Evolutionary conservation across 306 rosid species (phyloP).

Genomic region (Cucurbita pepo): DNA sequence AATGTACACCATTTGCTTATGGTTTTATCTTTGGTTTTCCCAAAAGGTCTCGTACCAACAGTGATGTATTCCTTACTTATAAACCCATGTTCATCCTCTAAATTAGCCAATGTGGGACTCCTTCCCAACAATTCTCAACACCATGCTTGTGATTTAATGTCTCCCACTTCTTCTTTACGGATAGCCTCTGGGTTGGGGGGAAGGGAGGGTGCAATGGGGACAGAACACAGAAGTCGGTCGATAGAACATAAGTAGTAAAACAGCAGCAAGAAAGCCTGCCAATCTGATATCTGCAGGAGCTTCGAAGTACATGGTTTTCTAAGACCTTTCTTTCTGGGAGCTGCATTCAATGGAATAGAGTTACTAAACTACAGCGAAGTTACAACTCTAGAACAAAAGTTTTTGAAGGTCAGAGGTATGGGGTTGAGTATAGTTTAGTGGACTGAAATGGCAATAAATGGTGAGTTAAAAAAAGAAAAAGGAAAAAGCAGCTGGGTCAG

Average conservation of each 20-base stretch:
- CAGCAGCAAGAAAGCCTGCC: not conserved
- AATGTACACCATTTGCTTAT: too few species aligned
- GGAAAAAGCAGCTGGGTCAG: not conserved
- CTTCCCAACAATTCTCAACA: too few species aligned
- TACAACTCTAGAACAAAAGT: not conserved
- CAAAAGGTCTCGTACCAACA: too few species aligned
- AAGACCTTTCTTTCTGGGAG: not conserved
- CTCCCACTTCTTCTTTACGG: not conserved
- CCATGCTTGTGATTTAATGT: too few species aligned
- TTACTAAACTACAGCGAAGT: not conserved
- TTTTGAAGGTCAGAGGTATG: not conserved
- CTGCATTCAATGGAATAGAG: not conserved
- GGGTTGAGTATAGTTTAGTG: not conserved
- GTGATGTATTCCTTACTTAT: too few species aligned
- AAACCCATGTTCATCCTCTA: too few species aligned
- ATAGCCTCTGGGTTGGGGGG: not conserved
- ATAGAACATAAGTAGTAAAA: not conserved
- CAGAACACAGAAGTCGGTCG: not conserved
- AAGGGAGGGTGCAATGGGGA: not conserved
- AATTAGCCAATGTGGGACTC: too few species aligned
- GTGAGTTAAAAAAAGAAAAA: not conserved
- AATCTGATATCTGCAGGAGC: too few species aligned
- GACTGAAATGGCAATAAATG: not conserved
- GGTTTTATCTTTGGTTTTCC: too few species aligned
- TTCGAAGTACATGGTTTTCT: not conserved